Evolutionary conservation across 1,284 basidiomycete species (phyloP).

Genomic region (Moniliella sp.): DNA sequence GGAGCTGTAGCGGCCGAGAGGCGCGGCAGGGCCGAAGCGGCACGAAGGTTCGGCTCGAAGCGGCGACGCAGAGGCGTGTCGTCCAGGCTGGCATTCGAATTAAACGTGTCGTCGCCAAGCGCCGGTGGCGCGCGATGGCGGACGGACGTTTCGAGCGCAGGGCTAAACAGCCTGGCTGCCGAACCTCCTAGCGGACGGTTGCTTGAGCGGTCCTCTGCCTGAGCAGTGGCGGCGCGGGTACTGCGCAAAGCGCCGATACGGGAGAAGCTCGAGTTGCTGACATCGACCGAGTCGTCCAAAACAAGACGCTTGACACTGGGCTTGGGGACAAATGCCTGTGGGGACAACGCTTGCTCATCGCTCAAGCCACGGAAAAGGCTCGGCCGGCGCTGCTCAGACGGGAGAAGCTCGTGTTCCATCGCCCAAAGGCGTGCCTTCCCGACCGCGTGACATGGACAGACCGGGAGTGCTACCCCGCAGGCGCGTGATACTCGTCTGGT

Average conservation of each 20-base stretch:
- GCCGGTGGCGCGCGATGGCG: no score
- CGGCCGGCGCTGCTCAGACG: no score
- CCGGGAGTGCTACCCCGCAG: conserved; percentile 25
- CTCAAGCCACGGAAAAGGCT: conserved; percentile 39
- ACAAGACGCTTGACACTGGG: conserved; percentile 86
- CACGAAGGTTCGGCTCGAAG: background rate
- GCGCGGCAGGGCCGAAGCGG: background rate
- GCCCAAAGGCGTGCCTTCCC: conserved; percentile 14
- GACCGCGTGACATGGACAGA: conserved; percentile 6
- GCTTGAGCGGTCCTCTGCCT: conserved; percentile 4
- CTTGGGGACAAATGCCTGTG: conserved; percentile 47
- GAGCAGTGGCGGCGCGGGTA: conserved; percentile 6
- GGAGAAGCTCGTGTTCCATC: conserved; percentile 27
- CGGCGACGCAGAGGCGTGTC: background rate
- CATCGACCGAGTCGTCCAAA: conserved; percentile 41
- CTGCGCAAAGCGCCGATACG: conserved; percentile 8
- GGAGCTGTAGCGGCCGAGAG: no score
- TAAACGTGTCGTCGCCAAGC: no score
- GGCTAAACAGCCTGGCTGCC: background rate
- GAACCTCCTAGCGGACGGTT: background rate
- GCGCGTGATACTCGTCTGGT: conserved; percentile 23
- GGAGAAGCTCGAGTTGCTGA: conserved; percentile 8
- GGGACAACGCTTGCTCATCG: conserved; percentile 35
- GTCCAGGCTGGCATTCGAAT: no score
- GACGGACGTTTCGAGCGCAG: background rate